phyloP scores from a whole-genome alignment of 495 filamentous ascomycete species.

The Daldinia childiae region DNA sequence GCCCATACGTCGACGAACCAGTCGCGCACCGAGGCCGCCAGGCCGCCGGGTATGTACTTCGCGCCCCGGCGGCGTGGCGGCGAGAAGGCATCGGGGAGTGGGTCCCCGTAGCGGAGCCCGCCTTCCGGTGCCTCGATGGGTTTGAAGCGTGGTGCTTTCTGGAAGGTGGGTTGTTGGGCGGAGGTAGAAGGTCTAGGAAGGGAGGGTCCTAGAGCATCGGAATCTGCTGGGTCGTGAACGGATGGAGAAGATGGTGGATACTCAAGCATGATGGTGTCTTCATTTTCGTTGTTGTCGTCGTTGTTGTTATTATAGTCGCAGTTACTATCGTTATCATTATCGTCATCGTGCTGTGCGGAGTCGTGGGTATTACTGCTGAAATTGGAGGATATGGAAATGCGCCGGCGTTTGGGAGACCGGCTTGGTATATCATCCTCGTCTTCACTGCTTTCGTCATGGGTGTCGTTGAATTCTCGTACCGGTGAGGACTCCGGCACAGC shows the following conservation, averaged over 20 bases:
- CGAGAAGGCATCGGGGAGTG: slow-evolving; percentile 53
- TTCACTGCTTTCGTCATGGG: slow-evolving; percentile 20
- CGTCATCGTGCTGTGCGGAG: slow-evolving; percentile 1
- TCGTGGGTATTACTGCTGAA: slow-evolving; percentile 3
- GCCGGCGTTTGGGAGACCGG: slow-evolving; percentile 38
- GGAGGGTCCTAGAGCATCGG: neutral
- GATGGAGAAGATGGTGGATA: neutral
- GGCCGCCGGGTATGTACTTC: slow-evolving; percentile 54
- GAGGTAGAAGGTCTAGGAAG: neutral
- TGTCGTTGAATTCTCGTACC: neutral
- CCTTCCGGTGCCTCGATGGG: slow-evolving; percentile 41
- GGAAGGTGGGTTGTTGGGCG: slow-evolving; percentile 45
- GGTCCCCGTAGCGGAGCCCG: slow-evolving; percentile 16
- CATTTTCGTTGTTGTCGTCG: neutral
- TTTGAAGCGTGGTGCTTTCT: slow-evolving; percentile 55
- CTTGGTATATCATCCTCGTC: slow-evolving; percentile 13
- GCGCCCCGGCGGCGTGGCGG: slow-evolving; percentile 52
- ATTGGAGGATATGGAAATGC: slow-evolving; percentile 43
- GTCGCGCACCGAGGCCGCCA: slow-evolving; percentile 56
- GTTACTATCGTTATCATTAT: neutral
- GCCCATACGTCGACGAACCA: slow-evolving; percentile 59
- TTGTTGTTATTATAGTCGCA: neutral
- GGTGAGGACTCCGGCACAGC: slow-evolving; percentile 44
- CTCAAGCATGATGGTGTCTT: slow-evolving; percentile 6
- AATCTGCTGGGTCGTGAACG: neutral